Percentiles rank a stretch among this genome's conserved stretches.
Evolutionary conservation across 306 rosid species (phyloP).

Genomic region (Cucumis cinereus): DNA sequence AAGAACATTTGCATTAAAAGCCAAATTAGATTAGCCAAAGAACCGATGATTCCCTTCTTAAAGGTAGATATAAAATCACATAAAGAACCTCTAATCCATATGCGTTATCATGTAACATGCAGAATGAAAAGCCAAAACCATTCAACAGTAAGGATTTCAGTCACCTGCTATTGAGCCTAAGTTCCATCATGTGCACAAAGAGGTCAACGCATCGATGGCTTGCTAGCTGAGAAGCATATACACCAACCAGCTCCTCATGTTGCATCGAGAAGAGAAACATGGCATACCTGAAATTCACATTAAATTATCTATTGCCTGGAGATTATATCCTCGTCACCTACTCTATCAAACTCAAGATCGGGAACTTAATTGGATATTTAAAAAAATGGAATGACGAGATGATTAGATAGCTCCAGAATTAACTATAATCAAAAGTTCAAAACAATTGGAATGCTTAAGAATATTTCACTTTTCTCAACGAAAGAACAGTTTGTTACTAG

Average conservation of each 20-base stretch:
- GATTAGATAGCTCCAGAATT: background rate
- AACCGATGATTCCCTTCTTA: background rate
- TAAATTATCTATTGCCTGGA: background rate
- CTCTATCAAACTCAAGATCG: background rate
- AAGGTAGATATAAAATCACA: background rate
- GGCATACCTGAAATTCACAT: slow-evolving; percentile 56
- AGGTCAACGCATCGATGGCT: slow-evolving; percentile 83
- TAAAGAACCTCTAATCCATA: background rate
- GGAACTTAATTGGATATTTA: background rate
- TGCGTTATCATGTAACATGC: background rate
- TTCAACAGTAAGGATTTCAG: slow-evolving; percentile 2
- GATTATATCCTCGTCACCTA: background rate
- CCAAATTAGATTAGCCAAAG: background rate
- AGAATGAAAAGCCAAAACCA: background rate
- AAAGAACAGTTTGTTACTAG: background rate
- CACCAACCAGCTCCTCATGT: slow-evolving; percentile 91
- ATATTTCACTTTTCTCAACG: background rate
- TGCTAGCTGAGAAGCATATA: slow-evolving; percentile 97
- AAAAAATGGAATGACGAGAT: background rate
- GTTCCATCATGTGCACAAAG: slow-evolving; percentile 96
- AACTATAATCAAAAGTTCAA: background rate
- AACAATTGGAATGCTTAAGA: background rate
- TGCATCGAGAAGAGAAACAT: slow-evolving; percentile 87
- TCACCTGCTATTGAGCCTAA: slow-evolving; percentile 86
- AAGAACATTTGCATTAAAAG: background rate